Evolutionary conservation across 2,329 filamentous ascomycete species (phyloP), one percentile per base, ranked within the genome.

Genomic region (Cladophialophora chaetospira): DNA sequence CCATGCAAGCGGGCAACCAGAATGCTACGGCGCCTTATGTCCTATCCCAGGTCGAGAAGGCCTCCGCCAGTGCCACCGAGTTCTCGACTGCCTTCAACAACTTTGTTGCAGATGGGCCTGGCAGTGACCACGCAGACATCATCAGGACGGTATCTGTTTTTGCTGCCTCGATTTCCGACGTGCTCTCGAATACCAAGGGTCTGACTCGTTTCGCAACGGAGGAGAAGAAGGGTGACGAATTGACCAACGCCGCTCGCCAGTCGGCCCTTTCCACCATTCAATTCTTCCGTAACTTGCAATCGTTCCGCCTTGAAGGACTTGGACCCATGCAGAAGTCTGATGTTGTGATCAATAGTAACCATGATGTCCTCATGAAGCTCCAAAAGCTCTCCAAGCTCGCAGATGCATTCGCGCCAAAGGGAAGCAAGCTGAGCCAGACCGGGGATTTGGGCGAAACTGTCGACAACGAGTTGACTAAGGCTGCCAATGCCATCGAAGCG

Each of bases 81-180:
- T 99, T 99, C 73, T 94, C 93, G 1, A 97, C 93, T 0, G 88
- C 94, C 0, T 99, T 97, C 81, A 99, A 97, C 78, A 96, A 96
- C 74, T 97, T 95, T 73, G 95, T 99, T 67, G 94, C 93, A 5
- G 94, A 99, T 70, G 94, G 94, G 0, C 92, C 93, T 4, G 96
- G 92, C 72, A 91, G 89, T 70, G 87, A 86, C 8, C 91, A 97
- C 68, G 84, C 88, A 1, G 92, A 96, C 58, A 88, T 99, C 60
- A 97, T 97, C 73, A 91, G 91, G 70, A 90, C 91, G 0, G 89
- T 96, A 66, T 94, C 91, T 68, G 84, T 91, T 50, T 97, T 97
- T 73, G 82, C 94, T 1, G 90, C 92, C 17, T 89, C 94, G 3
- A 86, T 97, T 62, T 69, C 93, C 1, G 94, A 99, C 73, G 92